These are phyloP conservation scores for Fusarium phyllophilum DNA, from an alignment of 2,329 filamentous ascomycete species.

Conservation along the genomic window DNA sequence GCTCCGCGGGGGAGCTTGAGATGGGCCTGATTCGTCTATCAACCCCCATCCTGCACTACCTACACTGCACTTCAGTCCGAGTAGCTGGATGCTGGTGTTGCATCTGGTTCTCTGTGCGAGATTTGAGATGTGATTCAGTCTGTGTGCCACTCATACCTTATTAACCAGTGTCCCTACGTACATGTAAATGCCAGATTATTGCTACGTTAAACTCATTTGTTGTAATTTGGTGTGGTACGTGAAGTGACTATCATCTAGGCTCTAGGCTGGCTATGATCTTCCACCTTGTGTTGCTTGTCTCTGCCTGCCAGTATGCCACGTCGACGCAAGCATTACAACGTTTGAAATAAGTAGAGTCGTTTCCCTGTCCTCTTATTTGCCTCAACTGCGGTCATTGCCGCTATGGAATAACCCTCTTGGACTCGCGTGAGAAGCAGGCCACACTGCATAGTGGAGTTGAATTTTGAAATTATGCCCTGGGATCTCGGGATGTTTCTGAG, in stretches of 20 bases:
- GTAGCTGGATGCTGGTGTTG: conserved; percentile 38
- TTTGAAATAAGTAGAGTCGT: conserved; percentile 20
- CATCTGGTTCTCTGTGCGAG: conserved; percentile 25
- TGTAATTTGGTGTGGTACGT: conserved; percentile 10
- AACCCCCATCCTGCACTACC: conserved; percentile 29
- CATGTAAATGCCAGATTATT: conserved; percentile 17
- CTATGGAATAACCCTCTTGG: conserved; percentile 16
- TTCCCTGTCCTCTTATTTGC: conserved; percentile 29
- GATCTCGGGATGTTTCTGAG: conserved; percentile 26
- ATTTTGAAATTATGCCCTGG: conserved; percentile 13
- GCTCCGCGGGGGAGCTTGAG: conserved; percentile 40
- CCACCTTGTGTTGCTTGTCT: conserved; percentile 1
- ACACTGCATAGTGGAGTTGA: conserved; percentile 27
- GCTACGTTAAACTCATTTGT: conserved; percentile 2
- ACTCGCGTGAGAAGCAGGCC: conserved; percentile 41
- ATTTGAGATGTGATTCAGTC: conserved; percentile 35
- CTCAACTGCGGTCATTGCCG: conserved; percentile 14
- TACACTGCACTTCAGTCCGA: conserved; percentile 23
- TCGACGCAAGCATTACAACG: conserved; percentile 17
- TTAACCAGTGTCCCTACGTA: conserved; percentile 21
- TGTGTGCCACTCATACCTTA: conserved; percentile 10
- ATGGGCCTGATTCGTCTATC: conserved; percentile 36
- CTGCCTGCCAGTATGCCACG: conserved; percentile 14
- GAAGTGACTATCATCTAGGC: conserved; percentile 1
- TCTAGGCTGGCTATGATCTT: conserved; percentile 25